Evolutionary conservation across 805 yeast species (phyloP).

Genomic region (Zygotorulaspora sp.): DNA sequence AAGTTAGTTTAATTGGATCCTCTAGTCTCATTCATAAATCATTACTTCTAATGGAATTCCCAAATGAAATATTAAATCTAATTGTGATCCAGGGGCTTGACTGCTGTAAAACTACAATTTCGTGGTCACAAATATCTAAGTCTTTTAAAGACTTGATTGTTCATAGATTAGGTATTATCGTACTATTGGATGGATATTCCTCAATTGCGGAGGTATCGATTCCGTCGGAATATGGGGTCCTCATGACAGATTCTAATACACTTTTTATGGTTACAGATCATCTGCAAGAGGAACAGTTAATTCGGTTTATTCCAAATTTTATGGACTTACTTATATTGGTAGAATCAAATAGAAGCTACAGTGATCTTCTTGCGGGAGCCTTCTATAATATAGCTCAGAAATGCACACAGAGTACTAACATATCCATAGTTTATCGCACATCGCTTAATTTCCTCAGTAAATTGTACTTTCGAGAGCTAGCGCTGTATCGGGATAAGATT

Average conservation of each 20-base stretch:
- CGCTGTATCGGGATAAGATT: conserved; percentile 8
- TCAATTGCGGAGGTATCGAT: background rate
- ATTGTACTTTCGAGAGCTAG: conserved; percentile 27
- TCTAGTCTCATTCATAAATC: too few relatives aligned
- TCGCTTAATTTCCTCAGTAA: conserved; percentile 25
- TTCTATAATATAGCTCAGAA: conserved; percentile 14
- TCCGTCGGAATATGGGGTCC: conserved; percentile 15
- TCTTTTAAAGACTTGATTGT: conserved; percentile 14
- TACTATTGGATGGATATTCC: conserved; percentile 17
- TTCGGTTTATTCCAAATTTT: conserved; percentile 12
- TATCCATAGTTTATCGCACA: conserved; percentile 26
- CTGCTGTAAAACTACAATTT: conserved; percentile 23
- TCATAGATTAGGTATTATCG: conserved; percentile 23
- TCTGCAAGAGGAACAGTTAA: conserved; percentile 8
- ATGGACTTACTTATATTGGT: conserved; percentile 21
- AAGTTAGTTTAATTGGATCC: too few relatives aligned
- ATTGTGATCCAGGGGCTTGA: conserved; percentile 22
- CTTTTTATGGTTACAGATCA: conserved; percentile 14
- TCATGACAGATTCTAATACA: conserved; percentile 17
- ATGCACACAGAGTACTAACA: conserved; percentile 11
- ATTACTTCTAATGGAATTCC: conserved; percentile 21
- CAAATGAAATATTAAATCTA: conserved; percentile 26
- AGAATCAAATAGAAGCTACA: conserved; percentile 22
- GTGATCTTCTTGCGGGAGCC: conserved; percentile 20
- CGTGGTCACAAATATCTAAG: conserved; percentile 24